These are phyloP conservation scores for Fusarium musae DNA, from an alignment of 2,329 filamentous ascomycete genomes.

Conservation along the genomic window DNA sequence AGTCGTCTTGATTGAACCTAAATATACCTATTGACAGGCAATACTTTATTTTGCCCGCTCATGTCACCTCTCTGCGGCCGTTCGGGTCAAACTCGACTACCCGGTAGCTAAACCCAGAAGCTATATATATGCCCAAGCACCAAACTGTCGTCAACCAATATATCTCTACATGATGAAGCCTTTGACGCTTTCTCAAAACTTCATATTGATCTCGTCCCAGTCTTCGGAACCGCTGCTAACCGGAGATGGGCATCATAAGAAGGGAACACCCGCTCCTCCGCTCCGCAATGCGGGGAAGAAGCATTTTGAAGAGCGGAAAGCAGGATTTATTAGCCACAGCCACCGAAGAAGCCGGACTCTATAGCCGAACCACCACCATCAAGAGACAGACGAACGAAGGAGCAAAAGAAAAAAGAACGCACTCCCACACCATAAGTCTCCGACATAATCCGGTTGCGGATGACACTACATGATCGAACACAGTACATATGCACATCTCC, in stretches of 20 bases:
- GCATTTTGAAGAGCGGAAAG: background rate
- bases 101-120: background rate
- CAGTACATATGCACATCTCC: conserved; percentile 18
- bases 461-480: conserved; percentile 29
- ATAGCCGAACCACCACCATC: conserved; percentile 13
- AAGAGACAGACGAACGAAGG: background rate
- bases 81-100: background rate
- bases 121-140: background rate
- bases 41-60: background rate
- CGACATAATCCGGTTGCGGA: conserved; percentile 28
- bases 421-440: conserved; percentile 1
- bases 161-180: background rate
- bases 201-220: background rate
- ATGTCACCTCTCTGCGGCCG: background rate
- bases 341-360: conserved; percentile 11
- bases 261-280: conserved; percentile 31
- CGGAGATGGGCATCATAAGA: conserved; percentile 11
- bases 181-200: background rate
- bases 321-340: background rate
- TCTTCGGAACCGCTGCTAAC: conserved; percentile 11
- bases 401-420: background rate
- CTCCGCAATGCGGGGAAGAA: conserved; percentile 33
- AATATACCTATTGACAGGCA: conserved; percentile 1
- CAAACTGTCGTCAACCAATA: background rate
- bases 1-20: conserved; percentile 1